A percentile compares a stretch with the other conserved stretches of the same genome.
These are phyloP conservation scores for Eimeria maxima DNA, from an alignment of 169 alveolate species.

Conservation along the genomic window DNA sequence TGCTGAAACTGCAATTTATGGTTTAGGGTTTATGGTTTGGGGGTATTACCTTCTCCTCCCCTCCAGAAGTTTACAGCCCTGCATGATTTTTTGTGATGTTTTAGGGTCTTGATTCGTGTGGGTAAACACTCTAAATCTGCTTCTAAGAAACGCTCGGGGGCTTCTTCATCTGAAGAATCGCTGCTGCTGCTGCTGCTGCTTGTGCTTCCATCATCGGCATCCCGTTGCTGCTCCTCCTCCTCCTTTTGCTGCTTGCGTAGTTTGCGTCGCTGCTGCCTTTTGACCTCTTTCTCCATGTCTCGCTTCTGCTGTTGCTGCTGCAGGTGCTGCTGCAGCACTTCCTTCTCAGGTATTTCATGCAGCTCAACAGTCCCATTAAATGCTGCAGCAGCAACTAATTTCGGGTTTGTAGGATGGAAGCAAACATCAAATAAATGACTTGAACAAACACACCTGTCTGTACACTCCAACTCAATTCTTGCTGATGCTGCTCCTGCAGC, in stretches of 20 bases:
- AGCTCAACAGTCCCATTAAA: not conserved
- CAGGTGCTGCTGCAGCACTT: constrained; percentile 1
- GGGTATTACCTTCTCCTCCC: constrained; percentile 30
- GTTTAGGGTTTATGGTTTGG: not conserved
- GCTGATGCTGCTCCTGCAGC: constrained; percentile 13
- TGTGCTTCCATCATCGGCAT: no score
- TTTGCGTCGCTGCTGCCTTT: constrained; percentile 18
- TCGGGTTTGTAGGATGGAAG: constrained; percentile 1
- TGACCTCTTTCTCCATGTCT: not conserved
- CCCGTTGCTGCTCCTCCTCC: not conserved
- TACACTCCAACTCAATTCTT: not conserved
- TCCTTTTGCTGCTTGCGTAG: not conserved
- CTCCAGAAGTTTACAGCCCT: constrained; percentile 28
- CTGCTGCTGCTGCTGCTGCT: not conserved
- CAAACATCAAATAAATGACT: constrained; percentile 40
- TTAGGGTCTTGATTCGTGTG: constrained; percentile 10
- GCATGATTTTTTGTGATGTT: constrained; percentile 33
- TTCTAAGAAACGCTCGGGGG: not conserved
- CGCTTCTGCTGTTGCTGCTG: constrained; percentile 19
- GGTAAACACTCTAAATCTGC: constrained; percentile 30
- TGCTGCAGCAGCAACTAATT: constrained; percentile 33
- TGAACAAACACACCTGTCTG: constrained; percentile 1
- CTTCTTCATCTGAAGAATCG: constrained; percentile 5
- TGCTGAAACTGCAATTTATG: not conserved
- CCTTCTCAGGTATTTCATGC: constrained; percentile 37